A percentile compares a stretch with the other conserved stretches of the same genome.
phyloP scores from a whole-genome alignment of 2,329 filamentous ascomycete species.

The Lecanicillium sp. region DNA sequence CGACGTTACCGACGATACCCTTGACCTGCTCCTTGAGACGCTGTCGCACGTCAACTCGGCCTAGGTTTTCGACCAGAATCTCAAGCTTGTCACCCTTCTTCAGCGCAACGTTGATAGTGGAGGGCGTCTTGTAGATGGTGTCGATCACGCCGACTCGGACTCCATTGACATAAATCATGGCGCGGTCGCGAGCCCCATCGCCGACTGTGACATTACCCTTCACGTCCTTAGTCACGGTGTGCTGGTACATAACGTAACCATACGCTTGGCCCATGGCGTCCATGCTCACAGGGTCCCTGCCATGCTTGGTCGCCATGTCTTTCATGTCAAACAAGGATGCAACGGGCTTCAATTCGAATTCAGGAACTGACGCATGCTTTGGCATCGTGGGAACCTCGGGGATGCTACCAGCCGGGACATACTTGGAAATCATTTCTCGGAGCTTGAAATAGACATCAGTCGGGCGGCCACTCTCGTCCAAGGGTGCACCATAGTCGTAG shows the following conservation, averaged over 20 bases:
- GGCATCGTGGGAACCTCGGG: conserved; percentile 31
- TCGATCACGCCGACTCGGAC: conserved; percentile 39
- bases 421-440: conserved; percentile 32
- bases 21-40: conserved; percentile 39
- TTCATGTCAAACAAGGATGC: conserved; percentile 32
- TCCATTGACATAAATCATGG: conserved; percentile 42
- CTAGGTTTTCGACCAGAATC: conserved; percentile 45
- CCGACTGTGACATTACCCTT: conserved; percentile 34
- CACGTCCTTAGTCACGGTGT: conserved; percentile 22
- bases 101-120: conserved; percentile 32
- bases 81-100: conserved; percentile 33
- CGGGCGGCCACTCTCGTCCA: conserved; percentile 43
- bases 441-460: conserved; percentile 38
- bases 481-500: conserved; percentile 45
- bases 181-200: conserved; percentile 38
- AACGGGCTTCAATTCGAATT: conserved; percentile 32
- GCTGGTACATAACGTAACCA: conserved; percentile 39
- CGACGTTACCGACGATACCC: conserved; percentile 39
- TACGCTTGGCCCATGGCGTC: conserved; percentile 39
- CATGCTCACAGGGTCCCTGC: conserved; percentile 34
- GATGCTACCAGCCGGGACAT: conserved; percentile 30
- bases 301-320: conserved; percentile 20
- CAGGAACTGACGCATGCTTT: conserved; percentile 27
- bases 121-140: conserved; percentile 35
- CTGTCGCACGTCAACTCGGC: conserved; percentile 40